phyloP scores from a whole-genome alignment of 148 eudicot genomes.

The Tetragonia tetragonoides region DNA sequence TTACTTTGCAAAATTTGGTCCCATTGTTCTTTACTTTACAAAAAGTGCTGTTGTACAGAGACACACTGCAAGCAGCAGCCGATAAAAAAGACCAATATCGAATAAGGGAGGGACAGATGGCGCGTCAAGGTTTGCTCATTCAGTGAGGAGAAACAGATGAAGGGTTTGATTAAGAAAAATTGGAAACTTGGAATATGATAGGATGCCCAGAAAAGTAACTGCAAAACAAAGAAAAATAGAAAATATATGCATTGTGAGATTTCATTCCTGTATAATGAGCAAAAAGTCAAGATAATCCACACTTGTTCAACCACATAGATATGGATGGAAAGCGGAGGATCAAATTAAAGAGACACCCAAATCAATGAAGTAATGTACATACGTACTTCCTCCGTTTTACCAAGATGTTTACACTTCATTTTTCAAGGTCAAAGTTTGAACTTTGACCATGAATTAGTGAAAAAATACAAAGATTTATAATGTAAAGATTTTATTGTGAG shows the following conservation, averaged over 20 bases:
- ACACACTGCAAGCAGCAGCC: not conserved
- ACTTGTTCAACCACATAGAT: not conserved
- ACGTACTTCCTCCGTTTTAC: no score
- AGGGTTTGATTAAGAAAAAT: not conserved
- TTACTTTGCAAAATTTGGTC: no score
- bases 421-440: no score
- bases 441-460: no score
- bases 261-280: conserved; percentile 8
- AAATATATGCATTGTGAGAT: conserved; percentile 4
- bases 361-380: no score
- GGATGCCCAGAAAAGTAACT: not conserved
- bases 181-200: conserved; percentile 14
- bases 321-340: not conserved
- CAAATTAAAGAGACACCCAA: not conserved
- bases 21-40: no score
- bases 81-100: not conserved
- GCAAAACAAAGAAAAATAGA: not conserved
- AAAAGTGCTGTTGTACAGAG: no score
- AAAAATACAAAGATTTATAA: no score
- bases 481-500: no score
- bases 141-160: not conserved
- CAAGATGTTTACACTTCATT: no score
- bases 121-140: not conserved
- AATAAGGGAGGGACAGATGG: conserved; percentile 5
- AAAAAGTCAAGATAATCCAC: conserved; percentile 17